Conservation (phyloP, 164 flowering plant genomes). For the Saururus chinensis region DNA sequence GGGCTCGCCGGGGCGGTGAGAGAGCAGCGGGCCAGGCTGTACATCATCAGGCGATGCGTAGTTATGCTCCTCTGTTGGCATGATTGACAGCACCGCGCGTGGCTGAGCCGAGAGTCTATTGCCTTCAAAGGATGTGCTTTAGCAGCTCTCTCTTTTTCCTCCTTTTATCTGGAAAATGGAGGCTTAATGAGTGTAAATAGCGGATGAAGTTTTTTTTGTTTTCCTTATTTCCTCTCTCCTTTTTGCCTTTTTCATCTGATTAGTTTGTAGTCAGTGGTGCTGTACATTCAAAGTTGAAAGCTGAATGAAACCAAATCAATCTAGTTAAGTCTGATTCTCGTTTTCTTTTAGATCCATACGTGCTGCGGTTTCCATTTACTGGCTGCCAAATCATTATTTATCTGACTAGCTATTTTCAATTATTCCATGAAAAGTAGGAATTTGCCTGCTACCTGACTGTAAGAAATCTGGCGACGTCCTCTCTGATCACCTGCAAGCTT, state of each 20-base stretch:
- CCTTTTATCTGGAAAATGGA: neutral
- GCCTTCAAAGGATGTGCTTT: neutral
- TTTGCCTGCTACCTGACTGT: too few relatives aligned
- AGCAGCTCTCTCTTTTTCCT: neutral
- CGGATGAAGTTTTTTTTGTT: constrained; percentile 1
- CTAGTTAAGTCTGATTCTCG: neutral
- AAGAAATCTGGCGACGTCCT: too few relatives aligned
- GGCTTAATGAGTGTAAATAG: constrained; percentile 3
- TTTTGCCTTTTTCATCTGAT: neutral
- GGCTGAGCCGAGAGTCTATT: neutral
- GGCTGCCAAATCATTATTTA: neutral
- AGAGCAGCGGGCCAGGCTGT: constrained; percentile 23
- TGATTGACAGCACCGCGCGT: neutral
- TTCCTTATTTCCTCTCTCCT: neutral
- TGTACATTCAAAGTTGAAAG: neutral
- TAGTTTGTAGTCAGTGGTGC: neutral
- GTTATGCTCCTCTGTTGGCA: constrained; percentile 12
- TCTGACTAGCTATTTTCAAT: too few relatives aligned
- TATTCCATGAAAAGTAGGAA: too few relatives aligned
- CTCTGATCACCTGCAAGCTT: too few relatives aligned
- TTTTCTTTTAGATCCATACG: neutral
- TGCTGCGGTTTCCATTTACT: neutral
- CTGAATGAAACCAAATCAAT: neutral
- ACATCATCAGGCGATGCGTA: constrained; percentile 8
- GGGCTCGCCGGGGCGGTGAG: constrained; percentile 51